phyloP scores from a whole-genome alignment of 257 asterid species.

The Gentiana dahurica region DNA sequence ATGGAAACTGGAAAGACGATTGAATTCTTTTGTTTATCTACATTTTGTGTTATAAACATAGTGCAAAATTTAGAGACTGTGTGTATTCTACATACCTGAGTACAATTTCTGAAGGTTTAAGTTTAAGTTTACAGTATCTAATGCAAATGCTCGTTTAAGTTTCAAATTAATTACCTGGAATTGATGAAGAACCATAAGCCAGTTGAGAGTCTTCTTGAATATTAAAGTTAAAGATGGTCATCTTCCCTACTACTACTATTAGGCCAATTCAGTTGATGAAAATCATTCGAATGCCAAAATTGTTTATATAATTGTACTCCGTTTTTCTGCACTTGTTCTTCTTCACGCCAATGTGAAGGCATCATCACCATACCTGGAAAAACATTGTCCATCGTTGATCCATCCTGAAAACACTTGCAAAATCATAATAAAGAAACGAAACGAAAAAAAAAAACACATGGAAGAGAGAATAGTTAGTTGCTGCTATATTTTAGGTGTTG shows the following conservation, averaged over 20 bases:
- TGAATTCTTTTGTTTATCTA: no score
- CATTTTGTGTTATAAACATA: no score
- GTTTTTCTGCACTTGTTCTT: slow-evolving; percentile 40
- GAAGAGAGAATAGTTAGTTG: no score
- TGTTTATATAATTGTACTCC: slow-evolving; percentile 47
- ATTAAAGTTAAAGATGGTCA: slow-evolving; percentile 39
- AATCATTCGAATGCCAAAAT: slow-evolving; percentile 46
- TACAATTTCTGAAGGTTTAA: no score
- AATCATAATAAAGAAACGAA: no score
- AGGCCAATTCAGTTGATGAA: slow-evolving; percentile 43
- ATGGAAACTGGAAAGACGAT: no score
- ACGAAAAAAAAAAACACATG: no score
- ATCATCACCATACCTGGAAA: slow-evolving; percentile 35
- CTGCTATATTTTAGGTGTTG: no score
- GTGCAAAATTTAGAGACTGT: no score
- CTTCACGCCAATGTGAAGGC: slow-evolving; percentile 52
- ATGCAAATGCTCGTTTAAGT: no score
- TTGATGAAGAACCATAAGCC: slow-evolving; percentile 56
- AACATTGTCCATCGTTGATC: slow-evolving; percentile 37
- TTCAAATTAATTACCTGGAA: slow-evolving; percentile 41
- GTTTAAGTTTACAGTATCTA: no score
- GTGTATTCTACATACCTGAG: no score
- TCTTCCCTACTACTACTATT: slow-evolving; percentile 22
- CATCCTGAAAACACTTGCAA: slow-evolving; percentile 29
- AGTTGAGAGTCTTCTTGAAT: slow-evolving; percentile 47